Base-by-base conservation (phyloP, 2,329 filamentous ascomycete species). In the Aspergillus texensis region DNA sequence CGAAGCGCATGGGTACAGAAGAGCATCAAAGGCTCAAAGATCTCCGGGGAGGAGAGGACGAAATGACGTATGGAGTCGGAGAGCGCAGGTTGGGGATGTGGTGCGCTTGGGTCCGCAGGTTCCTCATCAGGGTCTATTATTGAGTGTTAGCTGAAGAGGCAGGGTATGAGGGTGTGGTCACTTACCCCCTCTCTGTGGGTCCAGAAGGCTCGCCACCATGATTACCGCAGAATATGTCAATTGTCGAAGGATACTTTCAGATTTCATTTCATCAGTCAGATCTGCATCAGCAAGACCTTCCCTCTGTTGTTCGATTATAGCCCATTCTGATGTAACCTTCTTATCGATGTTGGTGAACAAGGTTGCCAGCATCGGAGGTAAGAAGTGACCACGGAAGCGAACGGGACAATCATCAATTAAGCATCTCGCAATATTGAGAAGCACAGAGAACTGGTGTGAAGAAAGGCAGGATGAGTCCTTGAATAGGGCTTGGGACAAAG, bases 221-320 rank as follows among this genome's bases (percentile, higher is more conserved):
- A 95, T 89, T 34, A 97, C 93, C 1, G 94, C 92, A 4, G 93
- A 93, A 77, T 96, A 95, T 0, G 94, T 97, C 57, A 98, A 85
- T 75, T 97, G 93, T 24, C 95, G 88, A 53, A 99, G 82, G 34
- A 99, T 96, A 73, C 94, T 98, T 77, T 99, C 95, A 8, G 92
- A 90, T 79, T 97, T 97, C 95, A 99, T 99, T 80, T 99, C 95
- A 69, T 97, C 93, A 1, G 91, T 92, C 59, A 99, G 81, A 64
- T 92, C 91, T 61, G 94, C 92, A 24, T 89, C 89, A 4, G 89
- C 89, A 1, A 89, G 85, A 48, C 86, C 85, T 14, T 88, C 81
- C 73, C 82, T 73, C 71, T 79, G 70, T 75, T 83, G 71, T 64
- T 89, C 87, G 62, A 97, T 88, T 68, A 88, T 87, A 65, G 90